phyloP scores from a whole-genome alignment of 2,329 filamentous ascomycete genomes.

The Mycosphaerella sp. region DNA sequence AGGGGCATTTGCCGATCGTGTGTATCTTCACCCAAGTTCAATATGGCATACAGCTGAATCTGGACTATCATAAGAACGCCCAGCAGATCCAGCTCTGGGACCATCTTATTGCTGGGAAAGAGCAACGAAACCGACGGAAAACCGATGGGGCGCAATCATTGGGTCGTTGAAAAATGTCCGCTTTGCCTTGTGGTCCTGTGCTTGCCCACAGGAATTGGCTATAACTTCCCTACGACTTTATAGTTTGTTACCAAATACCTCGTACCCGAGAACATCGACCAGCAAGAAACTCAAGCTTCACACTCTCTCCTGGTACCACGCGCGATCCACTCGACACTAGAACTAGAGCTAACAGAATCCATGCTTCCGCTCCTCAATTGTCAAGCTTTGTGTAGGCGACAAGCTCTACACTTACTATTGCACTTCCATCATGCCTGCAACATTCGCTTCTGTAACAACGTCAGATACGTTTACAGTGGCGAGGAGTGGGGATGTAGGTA shows the following conservation, averaged over 20 bases:
- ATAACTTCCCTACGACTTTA: too few relatives aligned
- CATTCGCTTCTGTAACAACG: constrained; percentile 16
- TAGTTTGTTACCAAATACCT: background rate
- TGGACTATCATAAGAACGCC: too few relatives aligned
- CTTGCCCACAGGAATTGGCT: too few relatives aligned
- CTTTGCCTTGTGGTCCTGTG: background rate
- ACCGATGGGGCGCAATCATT: too few relatives aligned
- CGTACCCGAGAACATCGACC: background rate
- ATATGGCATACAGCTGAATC: too few relatives aligned
- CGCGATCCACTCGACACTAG: background rate
- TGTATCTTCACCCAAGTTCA: too few relatives aligned
- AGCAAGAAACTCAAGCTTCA: background rate
- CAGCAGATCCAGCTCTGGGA: background rate
- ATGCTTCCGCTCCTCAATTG: too few relatives aligned
- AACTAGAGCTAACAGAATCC: background rate
- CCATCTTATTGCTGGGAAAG: background rate
- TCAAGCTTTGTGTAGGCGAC: background rate
- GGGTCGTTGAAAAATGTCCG: too few relatives aligned
- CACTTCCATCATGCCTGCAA: background rate
- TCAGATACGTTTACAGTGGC: constrained; percentile 16
- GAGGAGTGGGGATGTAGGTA: constrained; percentile 11
- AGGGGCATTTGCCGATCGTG: background rate
- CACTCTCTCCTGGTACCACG: background rate
- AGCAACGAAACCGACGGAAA: too few relatives aligned
- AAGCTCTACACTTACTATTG: background rate